These are phyloP conservation scores for Penicillium sp. DNA, from an alignment of 2,329 filamentous ascomycete species.

Conservation along the genomic window DNA sequence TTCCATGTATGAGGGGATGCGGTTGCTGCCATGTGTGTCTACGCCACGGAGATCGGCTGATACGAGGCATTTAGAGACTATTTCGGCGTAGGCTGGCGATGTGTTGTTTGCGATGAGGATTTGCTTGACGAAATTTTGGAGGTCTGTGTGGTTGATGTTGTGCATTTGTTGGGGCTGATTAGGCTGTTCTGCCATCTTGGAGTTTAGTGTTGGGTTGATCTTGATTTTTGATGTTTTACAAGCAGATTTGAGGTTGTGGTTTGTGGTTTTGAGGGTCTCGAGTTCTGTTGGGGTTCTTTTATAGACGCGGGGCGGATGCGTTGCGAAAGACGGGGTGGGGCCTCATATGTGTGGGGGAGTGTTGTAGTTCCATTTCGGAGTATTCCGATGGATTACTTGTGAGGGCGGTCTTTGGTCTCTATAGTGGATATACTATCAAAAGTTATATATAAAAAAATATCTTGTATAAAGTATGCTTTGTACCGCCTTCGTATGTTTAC, in stretches of 20 bases:
- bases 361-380: neutral
- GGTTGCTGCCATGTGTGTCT: conserved; percentile 76
- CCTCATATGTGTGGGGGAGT: conserved; percentile 3
- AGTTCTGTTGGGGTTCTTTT: conserved; percentile 3
- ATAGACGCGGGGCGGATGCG: conserved; percentile 9
- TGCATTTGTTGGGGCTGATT: conserved; percentile 16
- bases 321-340: conserved; percentile 3
- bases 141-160: conserved; percentile 16
- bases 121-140: conserved; percentile 28
- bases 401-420: neutral
- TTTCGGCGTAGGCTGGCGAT: conserved; percentile 56
- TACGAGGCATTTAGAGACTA: conserved; percentile 67
- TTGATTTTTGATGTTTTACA: neutral
- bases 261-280: neutral
- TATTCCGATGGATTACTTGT: neutral
- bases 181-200: conserved; percentile 13
- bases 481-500: no score
- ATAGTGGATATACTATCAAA: neutral
- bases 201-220: neutral
- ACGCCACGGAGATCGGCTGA: conserved; percentile 75
- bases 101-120: conserved; percentile 54
- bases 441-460: no score
- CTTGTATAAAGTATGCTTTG: no score
- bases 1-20: conserved; percentile 74
- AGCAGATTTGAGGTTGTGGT: neutral